Percentiles rank a stretch among this genome's conserved stretches.
Conservation (phyloP, 1,284 basidiomycete species). For the Irpex lacteus region DNA sequence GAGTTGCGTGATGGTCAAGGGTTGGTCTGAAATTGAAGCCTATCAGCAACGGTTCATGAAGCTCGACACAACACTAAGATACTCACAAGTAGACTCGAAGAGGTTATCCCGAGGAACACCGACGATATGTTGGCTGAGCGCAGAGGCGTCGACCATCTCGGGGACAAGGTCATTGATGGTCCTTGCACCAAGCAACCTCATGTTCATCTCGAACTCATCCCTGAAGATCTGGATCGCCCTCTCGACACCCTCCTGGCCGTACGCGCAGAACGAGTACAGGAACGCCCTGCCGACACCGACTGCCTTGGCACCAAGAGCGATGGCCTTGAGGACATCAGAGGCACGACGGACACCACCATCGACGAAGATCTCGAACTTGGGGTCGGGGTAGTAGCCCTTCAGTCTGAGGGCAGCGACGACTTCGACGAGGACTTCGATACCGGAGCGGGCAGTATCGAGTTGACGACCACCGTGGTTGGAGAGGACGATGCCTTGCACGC, state of each 20-base stretch:
- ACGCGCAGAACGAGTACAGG: slow-evolving; percentile 84
- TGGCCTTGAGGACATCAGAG: slow-evolving; percentile 88
- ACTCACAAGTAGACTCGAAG: slow-evolving; percentile 75
- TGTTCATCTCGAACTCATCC: slow-evolving; percentile 93
- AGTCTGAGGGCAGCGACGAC: slow-evolving; percentile 77
- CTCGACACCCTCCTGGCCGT: slow-evolving; percentile 80
- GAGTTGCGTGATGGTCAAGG: slow-evolving; percentile 14
- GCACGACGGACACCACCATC: slow-evolving; percentile 92
- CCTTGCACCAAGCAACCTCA: slow-evolving; percentile 81
- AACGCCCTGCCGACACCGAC: slow-evolving; percentile 76
- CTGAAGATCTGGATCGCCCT: slow-evolving; percentile 73
- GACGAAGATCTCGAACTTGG: slow-evolving; percentile 83
- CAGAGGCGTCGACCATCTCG: slow-evolving; percentile 82
- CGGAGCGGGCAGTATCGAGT: slow-evolving; percentile 88
- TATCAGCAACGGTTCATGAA: not conserved
- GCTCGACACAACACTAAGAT: not conserved
- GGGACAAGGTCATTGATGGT: slow-evolving; percentile 76
- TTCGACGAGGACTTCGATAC: slow-evolving; percentile 86
- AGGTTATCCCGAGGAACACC: slow-evolving; percentile 65
- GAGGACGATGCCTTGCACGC: slow-evolving; percentile 82
- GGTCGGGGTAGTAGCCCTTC: slow-evolving; percentile 67
- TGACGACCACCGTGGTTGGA: slow-evolving; percentile 94
- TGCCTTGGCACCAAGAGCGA: slow-evolving; percentile 90
- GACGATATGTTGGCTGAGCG: slow-evolving; percentile 57
- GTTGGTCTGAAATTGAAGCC: slow-evolving; percentile 9